Base-by-base conservation (phyloP, 2,329 filamentous ascomycete genomes). In the Phialocephala sp. region DNA sequence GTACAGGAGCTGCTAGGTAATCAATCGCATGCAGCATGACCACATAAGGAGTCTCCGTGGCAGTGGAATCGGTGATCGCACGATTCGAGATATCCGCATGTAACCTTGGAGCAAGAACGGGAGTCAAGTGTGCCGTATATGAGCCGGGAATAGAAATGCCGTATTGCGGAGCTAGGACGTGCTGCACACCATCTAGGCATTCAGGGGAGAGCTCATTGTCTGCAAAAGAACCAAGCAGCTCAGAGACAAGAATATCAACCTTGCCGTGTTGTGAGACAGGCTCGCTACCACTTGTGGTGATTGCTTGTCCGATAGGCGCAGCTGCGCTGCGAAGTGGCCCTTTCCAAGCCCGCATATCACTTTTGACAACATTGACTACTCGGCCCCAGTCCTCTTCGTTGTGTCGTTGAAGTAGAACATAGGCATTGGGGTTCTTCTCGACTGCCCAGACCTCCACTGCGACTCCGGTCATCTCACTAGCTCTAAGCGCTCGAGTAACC, bases 371-470 rank as follows among this genome's bases (percentile, higher is more conserved):
- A 1, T 89, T 94, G 22, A 97, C 94, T 61, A 85, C 85, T 24
- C 89, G 88, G 64, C 83, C 85, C 95, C 95, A 99, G n/a, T 88
- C 84, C 20, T 85, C 87, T 69, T 89, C 84, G 75, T 98, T 98
- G 75, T 96, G 93, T 27, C 92, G 86, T 68, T 97, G 88, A 2
- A 99, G 86, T 70, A 97, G 89, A 8, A 99, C 94, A 76, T 94
- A 98, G 0, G 95, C 95, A 75, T 99, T 98, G 4, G 93, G 95
- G 78, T 99, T 99, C 84, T 99, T 99, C 79, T 99, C 95, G 3
- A 99, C 88, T 0, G 92, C 95, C 89, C 93, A 98, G 55, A 96
- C 85, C 71, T 94, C 89, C 59, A 98, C 91, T 22, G 88, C 83
- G 3, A 97, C 89, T 1, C 90, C 89, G 1, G 93, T 91, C 18